phyloP scores from a whole-genome alignment of 140 eudicot genomes.

The Oenanthe javanica region DNA sequence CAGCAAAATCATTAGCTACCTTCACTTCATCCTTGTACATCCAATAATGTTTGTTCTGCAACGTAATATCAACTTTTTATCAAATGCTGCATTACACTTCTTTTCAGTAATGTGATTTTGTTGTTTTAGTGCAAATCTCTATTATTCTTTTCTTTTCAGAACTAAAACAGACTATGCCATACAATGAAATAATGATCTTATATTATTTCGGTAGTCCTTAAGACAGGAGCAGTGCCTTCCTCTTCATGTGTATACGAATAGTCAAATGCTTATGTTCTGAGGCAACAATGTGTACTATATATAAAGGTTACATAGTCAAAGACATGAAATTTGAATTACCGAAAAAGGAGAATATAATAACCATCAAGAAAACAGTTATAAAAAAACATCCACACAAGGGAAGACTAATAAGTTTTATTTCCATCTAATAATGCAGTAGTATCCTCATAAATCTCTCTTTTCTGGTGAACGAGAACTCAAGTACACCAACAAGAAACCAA shows the following conservation, averaged over 20 bases:
- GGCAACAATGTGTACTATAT: background rate
- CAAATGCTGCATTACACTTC: too few species aligned
- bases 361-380: too few species aligned
- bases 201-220: too few species aligned
- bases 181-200: too few species aligned
- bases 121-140: background rate
- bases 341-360: too few species aligned
- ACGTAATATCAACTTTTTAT: constrained; percentile 8
- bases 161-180: too few species aligned
- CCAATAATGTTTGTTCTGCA: constrained; percentile 54
- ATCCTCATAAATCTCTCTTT: background rate
- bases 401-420: background rate
- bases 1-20: constrained; percentile 46
- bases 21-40: constrained; percentile 47
- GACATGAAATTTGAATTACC: too few species aligned
- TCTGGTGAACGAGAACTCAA: background rate
- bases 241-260: background rate
- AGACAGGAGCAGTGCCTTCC: too few species aligned
- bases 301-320: background rate
- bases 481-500: background rate
- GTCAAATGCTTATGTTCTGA: background rate
- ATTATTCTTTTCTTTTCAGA: background rate
- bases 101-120: background rate
- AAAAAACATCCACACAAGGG: background rate
- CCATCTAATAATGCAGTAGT: background rate